Conservation (phyloP, 1,139 yeast genomes). For the Saccharomycopsis crataegensis region DNA sequence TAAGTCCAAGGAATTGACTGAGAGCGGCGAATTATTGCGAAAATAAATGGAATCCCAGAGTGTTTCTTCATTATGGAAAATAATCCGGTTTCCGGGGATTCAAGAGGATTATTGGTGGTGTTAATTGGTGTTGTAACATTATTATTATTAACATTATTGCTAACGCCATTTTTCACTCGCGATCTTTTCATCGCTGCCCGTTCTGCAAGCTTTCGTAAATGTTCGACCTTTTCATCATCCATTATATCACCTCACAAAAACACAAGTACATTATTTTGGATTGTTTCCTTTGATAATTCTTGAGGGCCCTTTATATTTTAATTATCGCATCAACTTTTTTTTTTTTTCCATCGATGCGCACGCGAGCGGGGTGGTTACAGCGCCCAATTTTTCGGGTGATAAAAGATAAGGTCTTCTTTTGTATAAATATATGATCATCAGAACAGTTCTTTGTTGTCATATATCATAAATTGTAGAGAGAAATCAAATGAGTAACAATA, state of each 20-base stretch:
- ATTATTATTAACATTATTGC: background rate
- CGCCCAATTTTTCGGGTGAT: too few relatives aligned
- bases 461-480: too few relatives aligned
- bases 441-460: too few relatives aligned
- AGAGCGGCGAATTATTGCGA: background rate
- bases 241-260: background rate
- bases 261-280: too few relatives aligned
- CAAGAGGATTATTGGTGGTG: background rate
- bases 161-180: background rate
- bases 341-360: too few relatives aligned
- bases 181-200: background rate
- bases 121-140: background rate
- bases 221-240: conserved; percentile 17
- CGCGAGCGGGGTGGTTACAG: too few relatives aligned
- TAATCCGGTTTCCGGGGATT: background rate
- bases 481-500: background rate
- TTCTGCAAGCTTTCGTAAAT: conserved; percentile 10
- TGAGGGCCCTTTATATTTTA: too few relatives aligned
- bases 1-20: background rate
- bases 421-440: too few relatives aligned
- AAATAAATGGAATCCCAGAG: conserved; percentile 14
- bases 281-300: too few relatives aligned
- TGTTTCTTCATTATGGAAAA: conserved; percentile 10
- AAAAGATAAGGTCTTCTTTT: too few relatives aligned
- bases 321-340: too few relatives aligned